Percentiles rank a stretch among this genome's conserved stretches.
phyloP scores from a whole-genome alignment of 108 stramenopile genomes.

The Aurantiochytrium sp. region DNA sequence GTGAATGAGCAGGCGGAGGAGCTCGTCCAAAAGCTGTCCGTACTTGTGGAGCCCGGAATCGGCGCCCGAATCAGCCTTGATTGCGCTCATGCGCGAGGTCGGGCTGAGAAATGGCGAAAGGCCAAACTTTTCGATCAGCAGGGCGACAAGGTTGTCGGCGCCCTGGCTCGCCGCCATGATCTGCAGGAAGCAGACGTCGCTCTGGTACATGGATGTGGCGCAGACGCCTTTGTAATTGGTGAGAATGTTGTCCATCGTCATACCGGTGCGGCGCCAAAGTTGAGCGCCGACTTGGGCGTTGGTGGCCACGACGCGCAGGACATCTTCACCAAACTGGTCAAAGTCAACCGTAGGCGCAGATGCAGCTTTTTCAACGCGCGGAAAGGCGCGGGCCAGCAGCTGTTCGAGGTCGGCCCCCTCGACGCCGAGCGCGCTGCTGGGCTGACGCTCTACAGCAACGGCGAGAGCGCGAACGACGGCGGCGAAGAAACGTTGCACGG shows the following conservation, averaged over 20 bases:
- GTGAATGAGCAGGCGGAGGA: neutral
- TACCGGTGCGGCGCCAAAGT: neutral
- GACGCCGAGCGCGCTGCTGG: neutral
- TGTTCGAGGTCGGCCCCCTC: neutral
- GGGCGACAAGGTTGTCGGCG: neutral
- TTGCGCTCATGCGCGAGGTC: no score
- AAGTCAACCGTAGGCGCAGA: neutral
- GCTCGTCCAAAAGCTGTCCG: neutral
- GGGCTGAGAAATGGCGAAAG: neutral
- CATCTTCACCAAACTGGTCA: neutral
- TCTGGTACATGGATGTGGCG: slow-evolving; percentile 1
- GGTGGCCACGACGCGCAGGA: neutral
- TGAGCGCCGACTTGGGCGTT: neutral
- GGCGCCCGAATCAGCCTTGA: neutral
- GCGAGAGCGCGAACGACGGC: neutral
- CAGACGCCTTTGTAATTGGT: slow-evolving; percentile 22
- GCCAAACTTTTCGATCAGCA: neutral
- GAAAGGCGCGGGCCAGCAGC: neutral
- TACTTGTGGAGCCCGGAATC: neutral
- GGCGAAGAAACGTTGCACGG: slow-evolving; percentile 15
- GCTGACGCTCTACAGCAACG: neutral
- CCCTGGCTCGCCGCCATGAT: neutral
- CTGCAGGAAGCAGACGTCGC: neutral
- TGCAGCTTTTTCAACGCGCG: neutral
- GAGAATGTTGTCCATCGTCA: slow-evolving; percentile 27